Conservation (phyloP, 345 rosid species). For the Hypericum perforatum region DNA sequence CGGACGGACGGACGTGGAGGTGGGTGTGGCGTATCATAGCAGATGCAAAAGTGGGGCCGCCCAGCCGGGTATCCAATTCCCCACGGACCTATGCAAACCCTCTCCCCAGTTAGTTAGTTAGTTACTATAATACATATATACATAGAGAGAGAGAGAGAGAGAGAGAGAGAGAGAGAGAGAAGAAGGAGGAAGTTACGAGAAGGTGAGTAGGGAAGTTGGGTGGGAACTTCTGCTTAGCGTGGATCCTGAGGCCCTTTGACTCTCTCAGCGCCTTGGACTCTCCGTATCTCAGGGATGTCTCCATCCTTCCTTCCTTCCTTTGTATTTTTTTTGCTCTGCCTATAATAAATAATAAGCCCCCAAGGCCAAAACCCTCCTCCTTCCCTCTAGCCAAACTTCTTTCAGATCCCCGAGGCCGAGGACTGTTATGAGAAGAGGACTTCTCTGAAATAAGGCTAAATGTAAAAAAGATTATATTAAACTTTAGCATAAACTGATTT, state of each 20-base stretch:
- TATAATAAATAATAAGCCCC: neutral
- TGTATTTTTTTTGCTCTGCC: neutral
- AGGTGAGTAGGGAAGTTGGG: conserved; percentile 54
- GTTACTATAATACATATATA: no score
- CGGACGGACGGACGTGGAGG: conserved; percentile 51
- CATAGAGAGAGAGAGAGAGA: neutral
- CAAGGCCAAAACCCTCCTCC: neutral
- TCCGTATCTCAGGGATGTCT: conserved; percentile 68
- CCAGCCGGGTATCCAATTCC: conserved; percentile 74
- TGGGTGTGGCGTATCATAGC: conserved; percentile 63
- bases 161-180: conserved; percentile 60
- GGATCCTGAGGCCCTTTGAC: conserved; percentile 59
- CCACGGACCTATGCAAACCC: conserved; percentile 54
- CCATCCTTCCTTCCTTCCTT: conserved; percentile 30
- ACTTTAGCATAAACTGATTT: no score
- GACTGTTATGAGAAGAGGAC: no score
- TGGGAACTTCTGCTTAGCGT: conserved; percentile 70
- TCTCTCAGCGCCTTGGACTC: conserved; percentile 12
- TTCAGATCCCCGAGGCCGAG: no score
- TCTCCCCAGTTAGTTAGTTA: conserved; percentile 1
- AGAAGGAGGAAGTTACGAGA: conserved; percentile 56
- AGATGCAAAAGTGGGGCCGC: conserved; percentile 45
- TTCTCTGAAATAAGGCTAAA: no score
- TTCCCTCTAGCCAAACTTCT: neutral
- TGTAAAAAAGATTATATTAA: no score